Evolutionary conservation across 2,329 filamentous ascomycete genomes (phyloP), one percentile per base, ranked within the genome.

Genomic region (Colletotrichum plurivorum): DNA sequence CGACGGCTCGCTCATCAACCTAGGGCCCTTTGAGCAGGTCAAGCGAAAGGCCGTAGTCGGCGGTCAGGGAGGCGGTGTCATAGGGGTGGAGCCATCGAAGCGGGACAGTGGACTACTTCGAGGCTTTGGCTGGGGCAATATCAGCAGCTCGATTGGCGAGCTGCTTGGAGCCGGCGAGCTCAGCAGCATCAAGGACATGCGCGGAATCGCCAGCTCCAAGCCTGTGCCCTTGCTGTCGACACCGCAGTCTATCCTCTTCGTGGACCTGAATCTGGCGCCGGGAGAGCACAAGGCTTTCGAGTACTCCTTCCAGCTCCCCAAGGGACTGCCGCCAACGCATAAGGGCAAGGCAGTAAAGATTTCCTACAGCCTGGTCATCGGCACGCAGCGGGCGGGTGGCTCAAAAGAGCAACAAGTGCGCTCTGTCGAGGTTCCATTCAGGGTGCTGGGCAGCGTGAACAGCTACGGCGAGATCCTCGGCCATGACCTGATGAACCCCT

Each of bases 161-260:
- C 82, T 99, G 4, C 85, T 98, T n/a, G 94, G 94, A 8, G 90
- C 92, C 54, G 91, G 92, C 61, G 95, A 98, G 75, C 89, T 97
- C 73, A 97, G 95, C 81, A 97, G 93, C 68, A 95, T 99, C 77
- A 94, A 95, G 76, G 95, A 98, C 77, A 98, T 98, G 94, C 92
- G 95, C 72, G 93, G 93, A 4, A 92, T 93, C 58, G 93, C 92
- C 27, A 96, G 92, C 78, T 93, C 94, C 39, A 95, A 94, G 77
- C 92, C 93, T 3, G 92, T 99, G 51, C 96, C 96, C 0, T 84
- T 99, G 54, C 86, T 99, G n/a, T 96, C 94, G 16, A 98, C 95
- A 5, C 95, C 95, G 1, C 96, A 98, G 81, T 97, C 94, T 2
- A 94, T 99, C 70, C 83, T 99, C 13, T 99, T 99, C 78, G 96